phyloP scores from a whole-genome alignment of 1,284 basidiomycete species.

The Tilletia walkeri region DNA sequence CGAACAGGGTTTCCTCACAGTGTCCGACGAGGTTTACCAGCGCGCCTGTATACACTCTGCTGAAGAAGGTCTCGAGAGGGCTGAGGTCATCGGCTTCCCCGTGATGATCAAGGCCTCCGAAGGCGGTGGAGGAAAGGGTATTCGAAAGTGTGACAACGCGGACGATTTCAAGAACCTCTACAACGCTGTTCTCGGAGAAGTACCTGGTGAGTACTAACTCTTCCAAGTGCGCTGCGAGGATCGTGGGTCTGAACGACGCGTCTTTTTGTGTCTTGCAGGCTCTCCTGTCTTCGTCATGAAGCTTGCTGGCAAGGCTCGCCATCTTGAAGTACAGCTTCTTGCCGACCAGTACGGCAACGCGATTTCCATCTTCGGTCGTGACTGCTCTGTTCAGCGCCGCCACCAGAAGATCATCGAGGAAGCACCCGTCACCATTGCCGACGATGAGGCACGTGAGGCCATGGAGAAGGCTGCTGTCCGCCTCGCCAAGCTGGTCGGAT shows the following conservation, averaged over 20 bases:
- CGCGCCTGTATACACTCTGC: conserved; percentile 86
- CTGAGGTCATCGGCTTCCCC: conserved; percentile 89
- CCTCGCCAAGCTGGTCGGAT: conserved; percentile 95
- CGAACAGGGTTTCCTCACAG: conserved; percentile 85
- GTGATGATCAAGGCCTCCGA: conserved; percentile 99
- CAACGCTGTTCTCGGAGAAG: conserved; percentile 90
- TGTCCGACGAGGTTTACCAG: conserved; percentile 85
- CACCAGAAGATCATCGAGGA: conserved; percentile 99
- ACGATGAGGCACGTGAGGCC: conserved; percentile 70
- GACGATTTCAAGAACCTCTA: conserved; percentile 90
- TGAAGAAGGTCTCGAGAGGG: conserved; percentile 75
- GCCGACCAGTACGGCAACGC: conserved; percentile 99
- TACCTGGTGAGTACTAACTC: conserved; percentile 57
- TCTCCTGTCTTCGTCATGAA: conserved; percentile 99
- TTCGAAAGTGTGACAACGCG: conserved; percentile 56
- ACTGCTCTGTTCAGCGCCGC: conserved; percentile 98
- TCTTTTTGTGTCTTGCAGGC: conserved; percentile 52
- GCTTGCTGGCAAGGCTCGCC: conserved; percentile 92
- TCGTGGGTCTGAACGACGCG: conserved; percentile 16
- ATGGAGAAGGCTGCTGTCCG: conserved; percentile 99
- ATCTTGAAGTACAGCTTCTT: conserved; percentile 95
- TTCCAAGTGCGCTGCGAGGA: background rate
- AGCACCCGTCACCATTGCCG: conserved; percentile 94
- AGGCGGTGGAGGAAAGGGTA: conserved; percentile 96
- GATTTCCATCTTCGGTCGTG: conserved; percentile 97